Conservation (phyloP, 2,329 filamentous ascomycete genomes). For the Tolypocladium tropicale region DNA sequence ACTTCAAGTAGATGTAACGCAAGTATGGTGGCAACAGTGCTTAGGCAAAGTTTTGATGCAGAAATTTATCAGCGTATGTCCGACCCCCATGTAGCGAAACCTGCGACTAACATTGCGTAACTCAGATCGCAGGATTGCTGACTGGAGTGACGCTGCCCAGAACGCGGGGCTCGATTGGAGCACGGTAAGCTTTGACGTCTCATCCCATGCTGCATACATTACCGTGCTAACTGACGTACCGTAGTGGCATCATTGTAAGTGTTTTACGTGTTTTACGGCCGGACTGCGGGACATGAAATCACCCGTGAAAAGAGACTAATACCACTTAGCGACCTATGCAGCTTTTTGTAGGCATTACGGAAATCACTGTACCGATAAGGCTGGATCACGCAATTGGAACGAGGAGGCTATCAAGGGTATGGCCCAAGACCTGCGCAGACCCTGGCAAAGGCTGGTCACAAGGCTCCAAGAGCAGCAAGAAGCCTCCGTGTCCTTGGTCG, state of each 20-base stretch:
- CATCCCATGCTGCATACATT: neutral
- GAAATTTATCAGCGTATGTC: neutral
- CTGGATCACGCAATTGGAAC: conserved; percentile 31
- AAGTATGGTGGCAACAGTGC: neutral
- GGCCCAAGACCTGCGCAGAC: conserved; percentile 17
- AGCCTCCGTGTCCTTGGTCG: neutral
- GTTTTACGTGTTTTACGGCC: accelerated
- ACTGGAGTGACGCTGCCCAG: neutral
- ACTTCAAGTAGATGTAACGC: neutral
- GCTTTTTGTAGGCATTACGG: conserved; percentile 34
- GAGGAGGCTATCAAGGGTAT: conserved; percentile 28
- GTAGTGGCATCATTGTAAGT: conserved; percentile 14
- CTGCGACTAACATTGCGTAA: neutral
- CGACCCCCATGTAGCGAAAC: neutral
- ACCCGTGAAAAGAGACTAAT: neutral
- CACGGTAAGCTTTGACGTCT: neutral
- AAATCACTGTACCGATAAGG: conserved; percentile 15
- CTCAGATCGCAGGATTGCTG: neutral
- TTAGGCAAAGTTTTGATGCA: neutral
- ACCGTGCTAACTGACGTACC: neutral
- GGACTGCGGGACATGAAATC: too few species aligned
- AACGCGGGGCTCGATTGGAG: neutral
- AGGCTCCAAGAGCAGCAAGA: neutral
- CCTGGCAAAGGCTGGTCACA: conserved; percentile 18
- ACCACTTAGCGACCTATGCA: conserved; percentile 20